These are phyloP conservation scores for Hamigera avellanea DNA, from an alignment of 495 filamentous ascomycete genomes.

Conservation along the genomic window DNA sequence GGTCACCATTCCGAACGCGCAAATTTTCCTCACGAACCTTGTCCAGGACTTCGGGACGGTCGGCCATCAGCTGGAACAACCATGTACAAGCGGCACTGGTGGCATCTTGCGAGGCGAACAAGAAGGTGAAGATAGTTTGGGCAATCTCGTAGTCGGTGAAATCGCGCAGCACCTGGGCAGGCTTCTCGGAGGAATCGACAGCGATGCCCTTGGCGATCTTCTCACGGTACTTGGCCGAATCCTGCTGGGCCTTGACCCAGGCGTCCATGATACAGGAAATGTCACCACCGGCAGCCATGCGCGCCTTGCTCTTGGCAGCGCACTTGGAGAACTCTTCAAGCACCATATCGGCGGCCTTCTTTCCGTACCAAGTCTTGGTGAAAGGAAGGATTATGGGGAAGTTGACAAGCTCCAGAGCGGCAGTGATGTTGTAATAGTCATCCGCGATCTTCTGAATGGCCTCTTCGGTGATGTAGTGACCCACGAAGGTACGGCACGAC, in stretches of 20 bases:
- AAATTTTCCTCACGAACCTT: constrained; percentile 90
- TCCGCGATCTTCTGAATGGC: constrained; percentile 90
- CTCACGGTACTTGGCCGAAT: constrained; percentile 68
- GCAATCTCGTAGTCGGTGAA: constrained; percentile 91
- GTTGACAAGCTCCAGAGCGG: constrained; percentile 92
- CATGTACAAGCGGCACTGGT: constrained; percentile 88
- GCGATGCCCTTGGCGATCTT: constrained; percentile 55
- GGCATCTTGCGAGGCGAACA: constrained; percentile 96
- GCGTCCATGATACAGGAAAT: constrained; percentile 87
- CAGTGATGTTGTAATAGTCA: constrained; percentile 94
- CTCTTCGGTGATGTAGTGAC: constrained; percentile 84
- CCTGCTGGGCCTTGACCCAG: constrained; percentile 79
- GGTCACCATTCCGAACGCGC: constrained; percentile 63
- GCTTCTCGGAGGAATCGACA: constrained; percentile 65
- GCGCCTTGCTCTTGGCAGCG: constrained; percentile 81
- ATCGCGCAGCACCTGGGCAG: constrained; percentile 64
- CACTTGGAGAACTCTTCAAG: constrained; percentile 83
- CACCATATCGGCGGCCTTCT: constrained; percentile 90
- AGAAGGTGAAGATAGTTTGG: constrained; percentile 92
- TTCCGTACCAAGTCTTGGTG: constrained; percentile 95
- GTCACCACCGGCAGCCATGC: constrained; percentile 84
- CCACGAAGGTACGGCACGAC: constrained; percentile 91
- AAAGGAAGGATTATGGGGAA: constrained; percentile 96
- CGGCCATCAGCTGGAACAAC: constrained; percentile 90
- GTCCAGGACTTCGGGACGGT: constrained; percentile 83